Conservation (phyloP, 177 flowering plant genomes). For the Tripterygium wilfordii region DNA sequence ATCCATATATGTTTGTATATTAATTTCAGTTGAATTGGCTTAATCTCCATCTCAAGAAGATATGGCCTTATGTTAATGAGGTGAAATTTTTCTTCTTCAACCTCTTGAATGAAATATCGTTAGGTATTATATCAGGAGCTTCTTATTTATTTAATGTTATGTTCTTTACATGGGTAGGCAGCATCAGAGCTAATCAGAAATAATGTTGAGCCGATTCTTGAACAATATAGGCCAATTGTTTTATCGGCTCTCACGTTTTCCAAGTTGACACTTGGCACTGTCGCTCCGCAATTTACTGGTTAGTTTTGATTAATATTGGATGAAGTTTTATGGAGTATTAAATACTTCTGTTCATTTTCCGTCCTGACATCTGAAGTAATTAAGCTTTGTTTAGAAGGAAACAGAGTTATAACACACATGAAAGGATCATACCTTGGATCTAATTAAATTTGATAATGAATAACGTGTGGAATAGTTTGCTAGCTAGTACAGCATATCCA, state of each 20-base stretch:
- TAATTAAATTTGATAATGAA: background rate
- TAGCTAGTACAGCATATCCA: too few relatives aligned
- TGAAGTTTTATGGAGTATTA: too few relatives aligned
- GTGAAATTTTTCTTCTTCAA: slow-evolving; percentile 19
- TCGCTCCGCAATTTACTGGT: slow-evolving; percentile 99
- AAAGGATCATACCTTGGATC: too few relatives aligned
- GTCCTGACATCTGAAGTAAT: too few relatives aligned
- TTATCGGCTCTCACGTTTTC: slow-evolving; percentile 69
- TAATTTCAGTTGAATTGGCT: slow-evolving; percentile 82
- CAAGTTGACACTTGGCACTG: slow-evolving; percentile 84
- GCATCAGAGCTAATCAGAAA: slow-evolving; percentile 83
- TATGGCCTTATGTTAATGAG: slow-evolving; percentile 92
- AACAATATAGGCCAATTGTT: slow-evolving; percentile 67
- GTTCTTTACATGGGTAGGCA: slow-evolving; percentile 42
- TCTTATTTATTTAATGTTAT: background rate
- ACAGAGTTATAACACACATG: too few relatives aligned
- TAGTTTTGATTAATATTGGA: slow-evolving; percentile 8
- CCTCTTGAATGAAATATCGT: background rate
- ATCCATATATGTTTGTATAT: slow-evolving; percentile 1
- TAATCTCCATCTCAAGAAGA: slow-evolving; percentile 67
- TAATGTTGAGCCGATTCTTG: slow-evolving; percentile 83
- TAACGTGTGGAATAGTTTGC: background rate
- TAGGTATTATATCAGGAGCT: background rate
- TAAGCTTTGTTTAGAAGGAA: too few relatives aligned
- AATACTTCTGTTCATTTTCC: too few relatives aligned